These are phyloP conservation scores for Orbilia brochopaga DNA, from an alignment of 2,329 filamentous ascomycete genomes.

Conservation along the genomic window DNA sequence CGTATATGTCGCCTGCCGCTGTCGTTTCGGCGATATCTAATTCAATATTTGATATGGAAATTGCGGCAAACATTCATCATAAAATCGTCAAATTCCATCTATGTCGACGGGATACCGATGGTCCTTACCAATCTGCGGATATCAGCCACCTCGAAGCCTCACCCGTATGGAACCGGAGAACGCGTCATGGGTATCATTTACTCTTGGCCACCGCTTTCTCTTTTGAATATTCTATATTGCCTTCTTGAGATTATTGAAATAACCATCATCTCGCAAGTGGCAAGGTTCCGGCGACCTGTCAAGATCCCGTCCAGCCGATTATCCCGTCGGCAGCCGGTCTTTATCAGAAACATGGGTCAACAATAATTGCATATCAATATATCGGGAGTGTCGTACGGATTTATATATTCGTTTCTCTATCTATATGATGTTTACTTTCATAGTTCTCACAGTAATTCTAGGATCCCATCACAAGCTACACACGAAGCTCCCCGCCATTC, in stretches of 20 bases:
- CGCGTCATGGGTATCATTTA: neutral
- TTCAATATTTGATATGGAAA: too few species aligned
- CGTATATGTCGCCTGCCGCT: neutral
- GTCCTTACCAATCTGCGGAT: neutral
- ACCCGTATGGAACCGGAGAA: neutral
- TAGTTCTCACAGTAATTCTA: too few species aligned
- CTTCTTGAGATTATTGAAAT: neutral
- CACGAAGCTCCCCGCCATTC: too few species aligned
- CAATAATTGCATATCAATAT: neutral
- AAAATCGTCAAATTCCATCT: neutral
- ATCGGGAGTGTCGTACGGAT: too few species aligned
- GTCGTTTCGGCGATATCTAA: neutral
- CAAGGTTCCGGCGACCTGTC: neutral
- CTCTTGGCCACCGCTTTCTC: neutral
- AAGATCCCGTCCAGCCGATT: neutral
- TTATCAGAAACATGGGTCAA: neutral
- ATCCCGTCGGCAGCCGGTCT: neutral
- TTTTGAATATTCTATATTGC: neutral
- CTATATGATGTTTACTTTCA: too few species aligned
- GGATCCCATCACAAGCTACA: too few species aligned
- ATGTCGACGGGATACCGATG: neutral
- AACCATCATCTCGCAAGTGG: neutral
- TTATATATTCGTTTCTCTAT: too few species aligned
- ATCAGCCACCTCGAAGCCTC: neutral
- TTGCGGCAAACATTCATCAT: neutral